Conservation (phyloP, 108 stramenopile genomes). For the Skeletonema potamos region DNA sequence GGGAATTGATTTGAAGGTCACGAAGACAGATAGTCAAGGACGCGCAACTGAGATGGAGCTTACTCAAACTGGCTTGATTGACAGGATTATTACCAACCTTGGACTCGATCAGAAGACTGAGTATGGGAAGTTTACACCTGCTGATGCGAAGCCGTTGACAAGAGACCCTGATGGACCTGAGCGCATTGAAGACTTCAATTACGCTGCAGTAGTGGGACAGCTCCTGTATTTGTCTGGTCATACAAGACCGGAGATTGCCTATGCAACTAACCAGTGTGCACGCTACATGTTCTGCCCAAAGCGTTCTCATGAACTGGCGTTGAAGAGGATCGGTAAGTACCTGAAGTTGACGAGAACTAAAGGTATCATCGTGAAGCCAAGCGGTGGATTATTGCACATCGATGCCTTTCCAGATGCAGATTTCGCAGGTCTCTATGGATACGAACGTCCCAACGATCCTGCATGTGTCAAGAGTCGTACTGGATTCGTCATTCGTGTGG, state of each 20-base stretch:
- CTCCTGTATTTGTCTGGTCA: constrained; percentile 28
- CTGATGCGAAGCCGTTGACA: neutral
- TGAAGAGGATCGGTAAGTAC: constrained; percentile 41
- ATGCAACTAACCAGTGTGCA: constrained; percentile 27
- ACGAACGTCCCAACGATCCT: constrained; percentile 23
- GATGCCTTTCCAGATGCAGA: constrained; percentile 51
- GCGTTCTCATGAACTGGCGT: constrained; percentile 35
- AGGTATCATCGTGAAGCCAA: constrained; percentile 28
- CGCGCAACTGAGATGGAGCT: neutral
- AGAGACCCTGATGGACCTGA: constrained; percentile 3
- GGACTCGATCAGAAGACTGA: constrained; percentile 22
- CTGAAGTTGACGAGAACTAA: too few species aligned
- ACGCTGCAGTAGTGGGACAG: constrained; percentile 34
- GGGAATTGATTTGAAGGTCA: constrained; percentile 3
- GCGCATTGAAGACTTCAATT: neutral
- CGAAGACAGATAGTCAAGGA: neutral
- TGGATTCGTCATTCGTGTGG: constrained; percentile 39
- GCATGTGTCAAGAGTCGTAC: constrained; percentile 33
- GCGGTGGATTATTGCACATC: constrained; percentile 32
- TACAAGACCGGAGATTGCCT: constrained; percentile 39
- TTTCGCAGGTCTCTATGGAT: constrained; percentile 35
- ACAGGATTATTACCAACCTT: constrained; percentile 47
- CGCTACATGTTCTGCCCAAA: constrained; percentile 37
- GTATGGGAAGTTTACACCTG: neutral
- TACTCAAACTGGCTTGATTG: constrained; percentile 51